Evolutionary conservation across 352 stramenopile genomes (phyloP), one percentile per base, ranked within the genome.

Genomic region (Globisporangium middletonii): DNA sequence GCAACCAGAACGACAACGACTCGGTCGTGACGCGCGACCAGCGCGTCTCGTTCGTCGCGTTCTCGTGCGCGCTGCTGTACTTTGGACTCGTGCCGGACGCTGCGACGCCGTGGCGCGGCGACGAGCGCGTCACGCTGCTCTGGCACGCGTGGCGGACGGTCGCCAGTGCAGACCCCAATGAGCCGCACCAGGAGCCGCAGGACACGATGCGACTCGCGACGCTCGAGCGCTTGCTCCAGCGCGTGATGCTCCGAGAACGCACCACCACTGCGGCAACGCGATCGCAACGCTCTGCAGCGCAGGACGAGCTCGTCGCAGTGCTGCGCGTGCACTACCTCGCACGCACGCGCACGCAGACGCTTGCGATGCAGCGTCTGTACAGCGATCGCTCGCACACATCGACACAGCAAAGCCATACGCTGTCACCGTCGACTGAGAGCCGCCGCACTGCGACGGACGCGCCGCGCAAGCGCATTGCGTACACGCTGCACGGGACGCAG

Each of bases 11-110:
- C 56, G 38, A 16, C 53, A 42, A 43, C 33, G 33, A 38, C 33
- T 38, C 7, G 12, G 33, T 38, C 7, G 7, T 8, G 33, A 38
- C 33, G 8, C 1, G 30, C 43, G 57, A 58, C 26, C 51, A 54
- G 18, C 27, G 35, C 38, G 3, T 78, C 45, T 66, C 61, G 23
- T 78, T 75, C 51, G 59, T 87, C 16, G 72, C 83, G 58, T 87
- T 87, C 53, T 83, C 77, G 7, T 87, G 77, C 37, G 72, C 67
- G 0, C 42, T 87, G 2, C 55, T 87, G 11, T 81, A 83, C 44
- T 87, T 87, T 30, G 77, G 77, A 18, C 70, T 87, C 37, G 72
- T 83, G 23, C 57, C 68, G 1, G 64, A 72, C 33, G 55, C 72
- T 16, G 69, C 73, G n/a, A 74, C 72, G 2, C 60, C 57, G 3